phyloP scores from a whole-genome alignment of 768 basidiomycete genomes.

The Chalciporus pseudorubinellus region DNA sequence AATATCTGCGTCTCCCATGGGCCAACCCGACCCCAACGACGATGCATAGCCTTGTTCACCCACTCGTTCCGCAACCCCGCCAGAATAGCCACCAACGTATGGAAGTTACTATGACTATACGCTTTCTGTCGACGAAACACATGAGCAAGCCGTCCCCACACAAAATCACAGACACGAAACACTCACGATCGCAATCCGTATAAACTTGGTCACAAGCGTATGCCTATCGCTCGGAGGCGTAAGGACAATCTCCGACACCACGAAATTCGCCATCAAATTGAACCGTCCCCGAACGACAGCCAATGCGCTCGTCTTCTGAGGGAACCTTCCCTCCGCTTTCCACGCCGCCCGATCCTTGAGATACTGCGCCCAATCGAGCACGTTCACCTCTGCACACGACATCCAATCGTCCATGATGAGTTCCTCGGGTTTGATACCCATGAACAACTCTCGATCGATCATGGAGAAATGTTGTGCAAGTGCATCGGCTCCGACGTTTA shows the following conservation, averaged over 20 bases:
- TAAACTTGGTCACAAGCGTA: slow-evolving; percentile 70
- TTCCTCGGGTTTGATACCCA: slow-evolving; percentile 84
- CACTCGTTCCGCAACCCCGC: slow-evolving; percentile 69
- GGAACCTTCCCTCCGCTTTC: slow-evolving; percentile 58
- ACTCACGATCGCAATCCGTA: slow-evolving; percentile 82
- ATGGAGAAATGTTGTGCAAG: slow-evolving; percentile 80
- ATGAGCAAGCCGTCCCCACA: neutral
- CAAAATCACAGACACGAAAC: neutral
- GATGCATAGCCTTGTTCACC: slow-evolving; percentile 65
- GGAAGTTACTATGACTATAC: slow-evolving; percentile 74
- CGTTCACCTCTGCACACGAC: slow-evolving; percentile 57
- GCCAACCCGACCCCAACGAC: slow-evolving; percentile 63
- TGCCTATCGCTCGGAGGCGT: slow-evolving; percentile 66
- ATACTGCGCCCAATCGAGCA: slow-evolving; percentile 82
- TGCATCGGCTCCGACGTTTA: slow-evolving; percentile 55
- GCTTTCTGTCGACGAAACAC: slow-evolving; percentile 56
- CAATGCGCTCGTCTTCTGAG: slow-evolving; percentile 67
- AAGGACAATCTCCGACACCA: slow-evolving; percentile 75
- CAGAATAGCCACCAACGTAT: slow-evolving; percentile 76
- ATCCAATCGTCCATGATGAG: slow-evolving; percentile 75
- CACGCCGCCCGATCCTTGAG: slow-evolving; percentile 69
- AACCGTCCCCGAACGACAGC: slow-evolving; percentile 77
- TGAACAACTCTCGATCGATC: slow-evolving; percentile 86
- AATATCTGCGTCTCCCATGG: slow-evolving; percentile 72
- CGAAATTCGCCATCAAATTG: slow-evolving; percentile 81